phyloP scores from a whole-genome alignment of 1,284 basidiomycete genomes.

The Schizophyllum amplum region DNA sequence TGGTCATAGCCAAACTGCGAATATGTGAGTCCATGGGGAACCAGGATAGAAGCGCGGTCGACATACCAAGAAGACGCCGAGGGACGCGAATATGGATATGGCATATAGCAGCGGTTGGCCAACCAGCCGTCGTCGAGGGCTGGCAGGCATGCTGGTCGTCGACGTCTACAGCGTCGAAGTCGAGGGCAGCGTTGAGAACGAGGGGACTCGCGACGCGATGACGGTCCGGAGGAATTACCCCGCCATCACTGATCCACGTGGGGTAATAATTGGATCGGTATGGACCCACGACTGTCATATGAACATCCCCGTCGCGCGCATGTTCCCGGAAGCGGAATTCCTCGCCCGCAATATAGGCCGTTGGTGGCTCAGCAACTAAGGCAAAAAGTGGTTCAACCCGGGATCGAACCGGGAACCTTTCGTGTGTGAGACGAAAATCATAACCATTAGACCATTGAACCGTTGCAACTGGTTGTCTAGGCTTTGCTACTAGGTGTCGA shows the following conservation, averaged over 20 bases:
- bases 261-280: background rate
- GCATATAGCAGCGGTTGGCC: conserved; percentile 76
- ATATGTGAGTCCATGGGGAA: conserved; percentile 14
- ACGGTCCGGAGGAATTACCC: background rate
- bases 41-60: background rate
- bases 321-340: too few relatives aligned
- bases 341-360: too few relatives aligned
- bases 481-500: too few relatives aligned
- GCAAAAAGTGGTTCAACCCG: background rate
- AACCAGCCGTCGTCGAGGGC: conserved; percentile 48
- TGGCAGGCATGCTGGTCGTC: background rate
- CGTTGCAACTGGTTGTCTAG: too few relatives aligned
- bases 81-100: conserved; percentile 75
- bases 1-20: conserved; percentile 84
- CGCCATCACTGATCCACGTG: background rate
- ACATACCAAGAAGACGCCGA: conserved; percentile 81
- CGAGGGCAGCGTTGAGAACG: background rate
- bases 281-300: background rate
- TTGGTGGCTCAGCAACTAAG: too few relatives aligned
- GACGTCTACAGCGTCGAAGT: background rate
- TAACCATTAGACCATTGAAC: background rate
- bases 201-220: too few relatives aligned
- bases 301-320: too few relatives aligned
- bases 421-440: background rate
- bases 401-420: background rate